Evolutionary conservation across 176 grass and related monocot genomes (phyloP).

Genomic region (Aegilops longissima): DNA sequence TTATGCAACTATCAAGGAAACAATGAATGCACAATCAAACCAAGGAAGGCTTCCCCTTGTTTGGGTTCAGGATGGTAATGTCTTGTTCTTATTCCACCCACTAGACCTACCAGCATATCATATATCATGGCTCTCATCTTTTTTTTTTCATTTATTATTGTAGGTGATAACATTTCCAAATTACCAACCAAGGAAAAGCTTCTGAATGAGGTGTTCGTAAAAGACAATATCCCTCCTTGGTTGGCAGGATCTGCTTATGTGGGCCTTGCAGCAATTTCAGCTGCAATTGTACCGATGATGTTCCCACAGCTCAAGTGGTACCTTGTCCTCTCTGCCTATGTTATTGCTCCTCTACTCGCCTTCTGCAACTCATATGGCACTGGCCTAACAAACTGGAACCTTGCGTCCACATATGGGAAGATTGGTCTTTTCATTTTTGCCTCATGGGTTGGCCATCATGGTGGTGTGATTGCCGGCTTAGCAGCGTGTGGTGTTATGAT

Average conservation of each 20-base stretch:
- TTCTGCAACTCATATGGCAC: conserved; percentile 83
- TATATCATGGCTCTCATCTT: conserved; percentile 2
- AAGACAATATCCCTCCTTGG: conserved; percentile 68
- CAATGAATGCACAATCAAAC: conserved; percentile 54
- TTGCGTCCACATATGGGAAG: conserved; percentile 76
- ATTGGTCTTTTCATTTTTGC: conserved; percentile 78
- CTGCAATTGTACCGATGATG: conserved; percentile 50
- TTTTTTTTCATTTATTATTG: conserved; percentile 6
- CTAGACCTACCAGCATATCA: neutral
- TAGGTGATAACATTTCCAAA: conserved; percentile 45
- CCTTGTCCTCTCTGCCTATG: conserved; percentile 52
- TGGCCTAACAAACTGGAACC: conserved; percentile 67
- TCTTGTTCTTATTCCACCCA: conserved; percentile 10
- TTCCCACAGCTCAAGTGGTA: conserved; percentile 87
- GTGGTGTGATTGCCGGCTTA: conserved; percentile 75
- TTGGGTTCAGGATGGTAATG: conserved; percentile 22
- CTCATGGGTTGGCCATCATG: conserved; percentile 58
- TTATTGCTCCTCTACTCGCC: conserved; percentile 68
- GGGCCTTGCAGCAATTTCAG: conserved; percentile 60
- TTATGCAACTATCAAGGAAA: conserved; percentile 55
- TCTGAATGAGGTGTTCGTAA: conserved; percentile 49
- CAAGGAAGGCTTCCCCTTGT: conserved; percentile 36
- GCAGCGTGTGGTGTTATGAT: conserved; percentile 86
- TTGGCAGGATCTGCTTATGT: conserved; percentile 62
- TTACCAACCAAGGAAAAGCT: conserved; percentile 52